These are phyloP conservation scores for Gossypium davidsonii DNA, from an alignment of 441 rosid genomes.

Conservation along the genomic window DNA sequence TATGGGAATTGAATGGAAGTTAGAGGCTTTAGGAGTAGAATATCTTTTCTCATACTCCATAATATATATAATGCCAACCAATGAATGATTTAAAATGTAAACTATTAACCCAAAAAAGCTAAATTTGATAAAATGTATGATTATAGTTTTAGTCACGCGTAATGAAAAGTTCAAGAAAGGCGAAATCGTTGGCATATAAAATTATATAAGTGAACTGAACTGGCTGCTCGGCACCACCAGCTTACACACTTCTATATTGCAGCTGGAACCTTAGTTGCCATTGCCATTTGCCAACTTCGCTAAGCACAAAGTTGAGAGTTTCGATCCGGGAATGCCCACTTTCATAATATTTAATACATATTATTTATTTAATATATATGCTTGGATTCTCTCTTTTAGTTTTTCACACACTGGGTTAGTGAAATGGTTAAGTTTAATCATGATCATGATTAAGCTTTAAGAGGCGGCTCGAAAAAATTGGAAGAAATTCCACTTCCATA, in stretches of 20 bases:
- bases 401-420: too few relatives aligned
- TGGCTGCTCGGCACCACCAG: background rate
- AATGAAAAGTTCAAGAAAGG: conserved; percentile 32
- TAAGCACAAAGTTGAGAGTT: background rate
- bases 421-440: too few relatives aligned
- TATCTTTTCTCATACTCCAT: background rate
- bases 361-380: background rate
- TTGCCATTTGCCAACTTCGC: background rate
- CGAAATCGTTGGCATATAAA: conserved; percentile 14
- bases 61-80: background rate
- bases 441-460: background rate
- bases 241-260: background rate
- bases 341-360: background rate
- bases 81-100: background rate
- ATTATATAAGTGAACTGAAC: background rate
- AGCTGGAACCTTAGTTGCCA: background rate
- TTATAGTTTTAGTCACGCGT: conserved; percentile 44
- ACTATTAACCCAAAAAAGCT: background rate
- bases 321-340: background rate
- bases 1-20: background rate
- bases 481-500: background rate
- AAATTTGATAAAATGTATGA: background rate
- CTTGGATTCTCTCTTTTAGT: background rate
- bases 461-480: background rate
- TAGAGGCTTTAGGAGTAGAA: background rate